Evolutionary conservation across 495 filamentous ascomycete species (phyloP).

Genomic region (Lepraria neglecta): DNA sequence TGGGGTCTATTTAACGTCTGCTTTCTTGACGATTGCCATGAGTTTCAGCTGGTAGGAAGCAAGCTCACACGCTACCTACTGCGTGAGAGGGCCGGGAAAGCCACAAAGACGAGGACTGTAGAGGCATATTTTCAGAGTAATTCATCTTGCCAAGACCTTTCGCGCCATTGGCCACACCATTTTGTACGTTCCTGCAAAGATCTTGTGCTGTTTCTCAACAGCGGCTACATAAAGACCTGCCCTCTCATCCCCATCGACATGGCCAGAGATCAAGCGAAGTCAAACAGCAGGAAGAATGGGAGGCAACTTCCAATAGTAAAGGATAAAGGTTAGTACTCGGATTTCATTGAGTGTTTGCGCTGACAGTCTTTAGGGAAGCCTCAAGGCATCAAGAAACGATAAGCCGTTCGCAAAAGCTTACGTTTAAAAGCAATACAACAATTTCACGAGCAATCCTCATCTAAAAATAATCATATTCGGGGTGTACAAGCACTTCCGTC

Average conservation of each 20-base stretch:
- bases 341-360: conserved; percentile 4
- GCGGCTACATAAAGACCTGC: conserved; percentile 7
- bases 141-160: conserved; percentile 7
- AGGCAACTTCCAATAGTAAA: conserved; percentile 12
- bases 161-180: not conserved
- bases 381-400: conserved; percentile 20
- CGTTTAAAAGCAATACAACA: conserved; percentile 21
- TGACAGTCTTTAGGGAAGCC: conserved; percentile 21
- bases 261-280: conserved; percentile 15
- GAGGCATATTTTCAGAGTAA: no score
- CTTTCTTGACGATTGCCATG: no score
- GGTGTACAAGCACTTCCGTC: conserved; percentile 14
- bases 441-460: conserved; percentile 19
- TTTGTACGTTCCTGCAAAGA: not conserved
- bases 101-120: no score
- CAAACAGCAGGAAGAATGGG: no score
- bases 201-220: conserved; percentile 5
- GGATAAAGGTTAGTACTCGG: not conserved
- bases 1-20: no score
- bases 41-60: no score
- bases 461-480: conserved; percentile 13
- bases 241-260: conserved; percentile 15
- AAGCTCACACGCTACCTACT: not conserved
- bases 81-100: not conserved
- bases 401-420: conserved; percentile 23